Percentiles rank a stretch among this genome's conserved stretches.
Evolutionary conservation across 1,284 basidiomycete genomes (phyloP).

Genomic region (Ceratobasidium sp.): DNA sequence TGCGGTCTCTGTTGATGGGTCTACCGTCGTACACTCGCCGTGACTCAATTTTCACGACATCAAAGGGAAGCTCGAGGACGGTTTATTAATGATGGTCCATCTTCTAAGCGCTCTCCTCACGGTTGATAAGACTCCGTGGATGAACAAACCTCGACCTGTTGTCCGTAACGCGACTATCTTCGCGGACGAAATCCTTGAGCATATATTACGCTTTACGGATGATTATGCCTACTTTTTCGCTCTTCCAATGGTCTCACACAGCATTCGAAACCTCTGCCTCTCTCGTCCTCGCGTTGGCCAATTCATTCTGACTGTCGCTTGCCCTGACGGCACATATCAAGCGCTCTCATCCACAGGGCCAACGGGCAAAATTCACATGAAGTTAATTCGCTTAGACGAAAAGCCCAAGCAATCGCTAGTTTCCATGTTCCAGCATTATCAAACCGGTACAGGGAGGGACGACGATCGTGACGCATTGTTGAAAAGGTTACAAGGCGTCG

Average conservation of each 20-base stretch:
- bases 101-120: background rate
- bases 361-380: background rate
- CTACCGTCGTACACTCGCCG: background rate
- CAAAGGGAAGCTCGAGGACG: background rate
- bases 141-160: background rate
- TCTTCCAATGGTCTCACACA: background rate
- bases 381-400: background rate
- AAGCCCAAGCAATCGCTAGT: background rate
- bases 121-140: background rate
- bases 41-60: background rate
- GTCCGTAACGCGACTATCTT: background rate
- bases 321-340: background rate
- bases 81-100: background rate
- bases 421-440: background rate
- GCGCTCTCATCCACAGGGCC: background rate
- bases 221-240: background rate
- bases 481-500: background rate
- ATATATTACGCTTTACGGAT: background rate
- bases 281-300: background rate
- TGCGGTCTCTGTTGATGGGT: slow-evolving; percentile 2
- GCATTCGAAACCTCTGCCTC: background rate
- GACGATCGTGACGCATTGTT: background rate
- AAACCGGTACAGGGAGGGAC: background rate
- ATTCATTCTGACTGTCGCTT: background rate
- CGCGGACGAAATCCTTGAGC: background rate